A percentile compares a stretch with the other conserved stretches of the same genome.
Conservation (phyloP, 208 protist species). For the Crithidia expoeki region DNA sequence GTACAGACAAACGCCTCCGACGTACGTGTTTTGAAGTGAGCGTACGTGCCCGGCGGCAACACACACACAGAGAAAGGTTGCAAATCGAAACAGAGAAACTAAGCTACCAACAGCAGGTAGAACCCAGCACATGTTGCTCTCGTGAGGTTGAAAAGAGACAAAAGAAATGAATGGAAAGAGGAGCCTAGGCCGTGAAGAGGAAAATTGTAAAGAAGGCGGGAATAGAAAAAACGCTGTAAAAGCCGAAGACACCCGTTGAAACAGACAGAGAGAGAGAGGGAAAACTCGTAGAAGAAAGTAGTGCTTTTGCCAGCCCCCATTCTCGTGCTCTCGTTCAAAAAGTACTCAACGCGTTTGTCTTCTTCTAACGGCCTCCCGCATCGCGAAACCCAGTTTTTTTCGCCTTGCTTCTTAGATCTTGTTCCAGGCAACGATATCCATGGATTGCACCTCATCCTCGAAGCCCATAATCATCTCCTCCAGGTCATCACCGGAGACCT, state of each 20-base stretch:
- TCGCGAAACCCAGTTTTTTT: background rate
- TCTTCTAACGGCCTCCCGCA: background rate
- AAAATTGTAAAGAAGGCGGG: slow-evolving; percentile 4
- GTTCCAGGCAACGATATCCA: slow-evolving; percentile 96
- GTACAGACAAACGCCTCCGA: no score
- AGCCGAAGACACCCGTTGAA: no score
- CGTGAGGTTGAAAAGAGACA: background rate
- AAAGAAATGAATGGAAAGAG: slow-evolving; percentile 2
- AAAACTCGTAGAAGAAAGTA: background rate
- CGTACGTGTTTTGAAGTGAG: no score
- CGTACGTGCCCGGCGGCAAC: background rate
- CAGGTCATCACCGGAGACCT: slow-evolving; percentile 93
- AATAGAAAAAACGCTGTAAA: background rate
- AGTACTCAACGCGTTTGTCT: no score
- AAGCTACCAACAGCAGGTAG: no score
- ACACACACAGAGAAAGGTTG: no score
- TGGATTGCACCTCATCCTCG: slow-evolving; percentile 95
- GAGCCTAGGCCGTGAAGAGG: background rate
- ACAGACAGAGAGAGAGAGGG: background rate
- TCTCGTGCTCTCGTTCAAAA: background rate
- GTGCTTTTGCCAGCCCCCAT: background rate
- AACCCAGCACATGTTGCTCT: no score
- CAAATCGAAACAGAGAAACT: no score
- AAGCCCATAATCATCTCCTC: slow-evolving; percentile 93
- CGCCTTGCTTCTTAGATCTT: slow-evolving; percentile 90